Base-by-base conservation (phyloP, 139 green algal genomes). In the Chlorella sp. region DNA sequence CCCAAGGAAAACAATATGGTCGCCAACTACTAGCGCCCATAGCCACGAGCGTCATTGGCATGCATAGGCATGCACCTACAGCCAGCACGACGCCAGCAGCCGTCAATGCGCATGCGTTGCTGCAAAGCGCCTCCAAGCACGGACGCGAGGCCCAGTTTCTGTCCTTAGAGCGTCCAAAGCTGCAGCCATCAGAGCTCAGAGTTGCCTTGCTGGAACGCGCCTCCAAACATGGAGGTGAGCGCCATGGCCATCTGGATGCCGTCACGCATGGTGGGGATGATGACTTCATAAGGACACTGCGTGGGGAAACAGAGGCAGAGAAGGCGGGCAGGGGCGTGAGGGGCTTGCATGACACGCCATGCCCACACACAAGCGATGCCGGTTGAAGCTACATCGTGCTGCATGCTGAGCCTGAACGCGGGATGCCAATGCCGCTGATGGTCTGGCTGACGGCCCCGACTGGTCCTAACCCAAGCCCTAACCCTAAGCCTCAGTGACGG, bases 241-340 rank as follows among this genome's bases (percentile, higher is more conserved):
- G 69, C 69, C 74, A 79, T 79, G 6, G 68, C 74, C 74, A 79
- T 66, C 68, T 79, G 14, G 31, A 79, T 79, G 42, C 74, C 74
- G 2, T 31, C 29, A 24, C 60, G 66, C 74, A 79, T 79, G n/a
- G 74, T 79, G n/a, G 74, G 74, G 31, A 79, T 79, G 29, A 79
- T 67, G 3, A 72, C 1, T 5, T 59, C 32, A 42, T 74, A 79
- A 1, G 74, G 74, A 27, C 74, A 79, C 74, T 79, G 36, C 60
- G 24, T 10, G 31, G 35, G 24, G 4, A 4, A 30, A 30, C 20
- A n/a, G 27, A 30, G 14, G 27, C 10, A 55, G 10, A 55, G 10
- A 17, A 55, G 10, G 17, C 17, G 10, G 17, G 10, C 10, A 55
- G 42, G 17, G 17, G 17, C 17, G 42, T 55, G 42, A 55, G 42